These are phyloP conservation scores for Fusarium sp. DNA, from an alignment of 2,329 filamentous ascomycete genomes.

Conservation along the genomic window DNA sequence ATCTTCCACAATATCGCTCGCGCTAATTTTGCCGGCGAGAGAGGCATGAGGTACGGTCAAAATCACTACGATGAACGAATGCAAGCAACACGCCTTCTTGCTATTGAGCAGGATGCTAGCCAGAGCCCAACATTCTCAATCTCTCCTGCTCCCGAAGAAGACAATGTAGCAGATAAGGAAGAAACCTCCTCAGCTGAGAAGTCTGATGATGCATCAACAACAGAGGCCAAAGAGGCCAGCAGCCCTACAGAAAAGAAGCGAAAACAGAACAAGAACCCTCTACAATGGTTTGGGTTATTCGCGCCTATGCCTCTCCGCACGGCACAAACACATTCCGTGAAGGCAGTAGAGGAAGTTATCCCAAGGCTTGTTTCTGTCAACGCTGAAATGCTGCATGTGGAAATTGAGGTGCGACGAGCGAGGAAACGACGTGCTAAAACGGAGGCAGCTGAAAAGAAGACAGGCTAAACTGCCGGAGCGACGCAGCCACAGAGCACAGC, in stretches of 20 bases:
- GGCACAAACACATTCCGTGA: slow-evolving; percentile 67
- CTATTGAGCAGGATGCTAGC: slow-evolving; percentile 22
- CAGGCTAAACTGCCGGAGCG: slow-evolving; percentile 6
- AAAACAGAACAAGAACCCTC: slow-evolving; percentile 51
- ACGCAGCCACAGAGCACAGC: slow-evolving; percentile 2
- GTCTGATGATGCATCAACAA: neutral
- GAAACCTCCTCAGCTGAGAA: neutral
- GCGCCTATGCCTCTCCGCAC: slow-evolving; percentile 60
- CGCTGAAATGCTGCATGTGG: slow-evolving; percentile 68
- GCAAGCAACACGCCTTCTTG: slow-evolving; percentile 63
- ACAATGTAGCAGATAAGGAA: slow-evolving; percentile 2
- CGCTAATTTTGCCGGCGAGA: slow-evolving; percentile 75
- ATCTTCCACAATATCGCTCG: slow-evolving; percentile 71
- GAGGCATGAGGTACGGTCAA: slow-evolving; percentile 70
- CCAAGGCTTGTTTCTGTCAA: slow-evolving; percentile 65
- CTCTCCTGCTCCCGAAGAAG: neutral
- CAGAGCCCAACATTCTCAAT: slow-evolving; percentile 33
- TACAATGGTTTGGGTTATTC: slow-evolving; percentile 65
- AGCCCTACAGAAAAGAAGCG: slow-evolving; percentile 22
- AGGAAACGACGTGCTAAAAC: slow-evolving; percentile 63
- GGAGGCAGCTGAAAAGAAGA: slow-evolving; percentile 47
- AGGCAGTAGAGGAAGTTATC: slow-evolving; percentile 64
- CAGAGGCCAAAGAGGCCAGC: slow-evolving; percentile 13
- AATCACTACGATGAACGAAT: slow-evolving; percentile 79
- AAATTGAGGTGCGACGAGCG: slow-evolving; percentile 72